Base-by-base conservation (phyloP, 139 green algal species). In the Chlorella sorokiniana region DNA sequence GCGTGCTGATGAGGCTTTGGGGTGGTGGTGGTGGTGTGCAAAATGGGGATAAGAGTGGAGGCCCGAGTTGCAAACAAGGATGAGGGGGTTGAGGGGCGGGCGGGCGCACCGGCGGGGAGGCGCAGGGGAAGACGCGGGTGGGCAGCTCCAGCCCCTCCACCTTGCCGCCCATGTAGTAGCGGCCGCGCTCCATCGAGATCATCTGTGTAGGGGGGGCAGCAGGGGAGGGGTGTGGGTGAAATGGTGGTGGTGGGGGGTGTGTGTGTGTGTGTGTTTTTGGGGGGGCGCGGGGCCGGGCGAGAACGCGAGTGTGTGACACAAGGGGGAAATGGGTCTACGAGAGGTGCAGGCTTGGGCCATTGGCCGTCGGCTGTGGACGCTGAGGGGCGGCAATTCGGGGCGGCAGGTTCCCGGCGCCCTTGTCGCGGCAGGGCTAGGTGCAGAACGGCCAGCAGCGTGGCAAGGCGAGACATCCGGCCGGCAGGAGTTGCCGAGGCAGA, bases 141-240 rank as follows among this genome's bases (percentile, higher is more conserved):
- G 95, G 95, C 71, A 96, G 85, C 56, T 87, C 83, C 78, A 98
- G 87, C 56, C 93, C 94, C 87, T 93, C 64, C 68, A 96, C 89
- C 69, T 90, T 82, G 38, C 88, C 88, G 33, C 88, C 87, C 40
- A 90, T 72, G 81, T 90, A 90, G 78, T 86, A 89, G 75, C 93
- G 91, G 35, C 95, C 95, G 65, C 95, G 91, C 89, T 98, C 95
- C 88, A 90, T 95, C 40, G 91, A 82, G 73, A 98, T 93, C 95
- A 98, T 98, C 67, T 83, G 71, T 33, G 69, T 38, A 31, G 4
- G 61, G 61, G n/a, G 61, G n/a, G 61, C 22, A 29, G 1, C n/a
- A 31, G 61, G 61, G 61, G n/a, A 20, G n/a, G 61, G 61, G n/a
- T 25, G 5, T 25, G 61, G 6, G 20, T 63, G 54, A 4, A 7